A percentile compares a stretch with the other conserved stretches of the same genome.
Evolutionary conservation across 768 basidiomycete genomes (phyloP).

Genomic region (Daedaleopsis nitida): DNA sequence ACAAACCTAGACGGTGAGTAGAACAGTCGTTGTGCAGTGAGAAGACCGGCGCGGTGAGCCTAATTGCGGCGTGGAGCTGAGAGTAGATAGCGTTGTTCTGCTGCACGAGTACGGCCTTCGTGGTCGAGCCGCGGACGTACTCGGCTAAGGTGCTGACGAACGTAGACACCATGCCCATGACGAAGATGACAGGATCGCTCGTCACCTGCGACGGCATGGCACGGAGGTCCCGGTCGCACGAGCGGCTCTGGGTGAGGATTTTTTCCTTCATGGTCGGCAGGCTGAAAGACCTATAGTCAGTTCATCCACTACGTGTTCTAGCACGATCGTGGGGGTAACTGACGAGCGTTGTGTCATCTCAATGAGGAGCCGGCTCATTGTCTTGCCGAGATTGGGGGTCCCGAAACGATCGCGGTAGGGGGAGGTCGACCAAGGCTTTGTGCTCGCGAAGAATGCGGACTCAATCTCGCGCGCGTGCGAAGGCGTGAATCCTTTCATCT

Average conservation of each 20-base stretch:
- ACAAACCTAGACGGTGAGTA: background rate
- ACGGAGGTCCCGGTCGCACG: constrained; percentile 9
- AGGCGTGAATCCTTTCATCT: constrained; percentile 34
- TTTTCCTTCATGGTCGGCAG: constrained; percentile 12
- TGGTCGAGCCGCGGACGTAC: constrained; percentile 16
- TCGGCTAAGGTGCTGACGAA: constrained; percentile 13
- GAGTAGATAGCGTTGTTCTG: constrained; percentile 35
- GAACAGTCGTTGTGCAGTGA: constrained; percentile 27
- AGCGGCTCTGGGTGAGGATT: constrained; percentile 12
- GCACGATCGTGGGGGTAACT: background rate
- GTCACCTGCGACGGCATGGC: constrained; percentile 17
- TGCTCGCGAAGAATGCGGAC: constrained; percentile 47
- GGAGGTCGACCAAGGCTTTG: constrained; percentile 53
- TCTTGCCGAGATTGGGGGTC: constrained; percentile 50
- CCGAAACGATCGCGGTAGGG: constrained; percentile 53
- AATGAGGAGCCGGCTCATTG: constrained; percentile 54
- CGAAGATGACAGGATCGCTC: constrained; percentile 19
- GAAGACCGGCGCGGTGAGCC: constrained; percentile 44
- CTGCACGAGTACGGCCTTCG: constrained; percentile 39
- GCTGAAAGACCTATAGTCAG: constrained; percentile 1
- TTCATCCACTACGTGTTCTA: background rate
- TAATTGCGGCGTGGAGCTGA: constrained; percentile 37
- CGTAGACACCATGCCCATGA: constrained; percentile 18
- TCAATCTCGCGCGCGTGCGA: constrained; percentile 41
- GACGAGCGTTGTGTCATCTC: constrained; percentile 9